Evolutionary conservation across 768 basidiomycete species (phyloP).

Genomic region (Pleurotus pulmonarius): DNA sequence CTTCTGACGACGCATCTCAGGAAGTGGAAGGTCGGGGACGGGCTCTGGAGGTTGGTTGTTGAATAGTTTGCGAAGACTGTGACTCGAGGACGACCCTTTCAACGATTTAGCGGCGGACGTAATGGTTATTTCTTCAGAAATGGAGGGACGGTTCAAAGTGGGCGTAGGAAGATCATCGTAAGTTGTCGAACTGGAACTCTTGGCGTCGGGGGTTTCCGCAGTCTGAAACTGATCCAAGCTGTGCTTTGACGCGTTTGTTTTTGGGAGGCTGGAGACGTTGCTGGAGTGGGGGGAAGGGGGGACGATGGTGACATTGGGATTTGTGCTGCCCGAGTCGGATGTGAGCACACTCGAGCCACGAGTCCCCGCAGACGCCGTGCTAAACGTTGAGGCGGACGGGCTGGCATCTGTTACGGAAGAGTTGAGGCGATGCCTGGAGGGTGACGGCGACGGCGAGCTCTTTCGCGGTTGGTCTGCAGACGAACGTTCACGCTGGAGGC

Average conservation of each 20-base stretch:
- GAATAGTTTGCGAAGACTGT: conserved; percentile 11
- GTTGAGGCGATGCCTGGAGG: conserved; percentile 15
- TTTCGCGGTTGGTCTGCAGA: conserved; percentile 15
- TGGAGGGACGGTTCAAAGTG: conserved; percentile 1
- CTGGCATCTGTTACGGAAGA: conserved; percentile 8
- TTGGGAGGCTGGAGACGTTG: conserved; percentile 19
- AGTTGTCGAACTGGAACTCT: conserved; percentile 13
- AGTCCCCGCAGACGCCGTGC: conserved; percentile 9
- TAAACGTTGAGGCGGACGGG: conserved; percentile 9
- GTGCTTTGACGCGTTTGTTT: conserved; percentile 18
- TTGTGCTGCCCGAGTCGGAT: conserved; percentile 28
- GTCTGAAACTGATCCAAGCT: conserved; percentile 13
- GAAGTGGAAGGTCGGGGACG: conserved; percentile 10
- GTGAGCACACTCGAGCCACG: conserved; percentile 15
- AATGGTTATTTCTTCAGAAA: conserved; percentile 5
- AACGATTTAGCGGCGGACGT: conserved; percentile 11
- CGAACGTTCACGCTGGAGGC: conserved; percentile 25
- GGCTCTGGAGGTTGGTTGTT: not conserved
- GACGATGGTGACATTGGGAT: conserved; percentile 40
- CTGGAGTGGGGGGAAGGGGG: conserved; percentile 41
- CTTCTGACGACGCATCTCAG: conserved; percentile 13
- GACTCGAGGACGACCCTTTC: conserved; percentile 16
- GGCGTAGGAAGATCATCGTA: conserved; percentile 10
- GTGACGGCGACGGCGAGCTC: conserved; percentile 23
- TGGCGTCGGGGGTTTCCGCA: conserved; percentile 10